Evolutionary conservation across 257 asterid genomes (phyloP).

Genomic region (Penstemon eatonii): DNA sequence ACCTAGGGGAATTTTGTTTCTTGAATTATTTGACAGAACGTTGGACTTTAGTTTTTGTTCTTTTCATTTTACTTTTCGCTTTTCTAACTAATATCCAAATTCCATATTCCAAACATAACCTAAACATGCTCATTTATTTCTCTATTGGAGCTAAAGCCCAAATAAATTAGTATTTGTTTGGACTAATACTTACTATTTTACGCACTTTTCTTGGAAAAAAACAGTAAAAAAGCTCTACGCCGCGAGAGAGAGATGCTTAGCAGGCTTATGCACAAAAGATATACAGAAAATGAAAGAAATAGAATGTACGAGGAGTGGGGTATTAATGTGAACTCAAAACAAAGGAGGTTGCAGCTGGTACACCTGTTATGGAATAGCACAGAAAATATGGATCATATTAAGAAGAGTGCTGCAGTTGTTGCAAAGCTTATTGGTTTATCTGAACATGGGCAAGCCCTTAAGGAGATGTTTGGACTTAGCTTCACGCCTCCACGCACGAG

Average conservation of each 20-base stretch:
- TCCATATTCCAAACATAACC: no score
- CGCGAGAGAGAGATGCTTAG: constrained; percentile 64
- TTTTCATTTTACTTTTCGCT: no score
- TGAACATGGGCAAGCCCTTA: constrained; percentile 43
- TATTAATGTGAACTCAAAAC: constrained; percentile 47
- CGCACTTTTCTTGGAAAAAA: constrained; percentile 25
- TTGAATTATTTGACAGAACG: no score
- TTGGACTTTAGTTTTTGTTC: no score
- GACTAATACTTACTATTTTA: constrained; percentile 1
- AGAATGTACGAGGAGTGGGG: constrained; percentile 55
- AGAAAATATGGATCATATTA: constrained; percentile 42
- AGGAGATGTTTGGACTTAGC: constrained; percentile 75
- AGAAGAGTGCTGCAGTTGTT: constrained; percentile 56
- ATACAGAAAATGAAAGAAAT: constrained; percentile 47
- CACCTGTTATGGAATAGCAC: constrained; percentile 53
- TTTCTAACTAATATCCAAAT: no score
- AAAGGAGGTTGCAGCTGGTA: constrained; percentile 50
- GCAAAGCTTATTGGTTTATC: constrained; percentile 65
- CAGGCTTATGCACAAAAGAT: constrained; percentile 50
- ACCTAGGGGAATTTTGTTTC: no score
- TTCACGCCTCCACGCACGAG: constrained; percentile 44
- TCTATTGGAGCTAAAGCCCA: neutral
- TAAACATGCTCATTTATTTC: neutral
- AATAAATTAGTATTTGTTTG: neutral
- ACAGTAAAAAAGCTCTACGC: constrained; percentile 65